A percentile compares a stretch with the other conserved stretches of the same genome.
Evolutionary conservation across 345 rosid genomes (phyloP).

Genomic region (Brassica nigra): DNA sequence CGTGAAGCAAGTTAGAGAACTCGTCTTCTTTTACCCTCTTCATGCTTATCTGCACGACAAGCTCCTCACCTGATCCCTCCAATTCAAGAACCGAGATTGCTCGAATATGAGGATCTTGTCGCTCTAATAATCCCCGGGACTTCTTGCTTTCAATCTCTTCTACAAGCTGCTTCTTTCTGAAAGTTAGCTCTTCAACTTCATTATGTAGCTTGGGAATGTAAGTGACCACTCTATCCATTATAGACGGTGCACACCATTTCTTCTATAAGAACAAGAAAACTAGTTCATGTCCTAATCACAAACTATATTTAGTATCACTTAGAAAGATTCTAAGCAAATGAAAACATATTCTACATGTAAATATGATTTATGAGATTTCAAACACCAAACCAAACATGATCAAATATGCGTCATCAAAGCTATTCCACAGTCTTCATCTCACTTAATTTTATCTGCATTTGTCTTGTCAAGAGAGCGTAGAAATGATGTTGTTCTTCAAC

Average conservation of each 20-base stretch:
- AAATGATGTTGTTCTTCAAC: constrained; percentile 36
- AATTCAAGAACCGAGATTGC: constrained; percentile 38
- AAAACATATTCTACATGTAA: not conserved
- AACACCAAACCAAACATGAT: not conserved
- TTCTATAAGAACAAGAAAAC: constrained; percentile 7
- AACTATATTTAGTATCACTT: not conserved
- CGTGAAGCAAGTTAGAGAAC: constrained; percentile 31
- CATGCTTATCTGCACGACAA: constrained; percentile 34
- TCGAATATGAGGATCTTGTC: constrained; percentile 1
- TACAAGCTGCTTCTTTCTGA: constrained; percentile 17
- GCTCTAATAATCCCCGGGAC: not conserved
- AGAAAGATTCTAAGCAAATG: no score
- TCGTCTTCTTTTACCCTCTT: constrained; percentile 28
- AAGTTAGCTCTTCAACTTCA: constrained; percentile 29
- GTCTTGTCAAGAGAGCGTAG: constrained; percentile 23
- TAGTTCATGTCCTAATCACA: not conserved
- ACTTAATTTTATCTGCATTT: not conserved
- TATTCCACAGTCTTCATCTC: constrained; percentile 9
- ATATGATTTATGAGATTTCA: not conserved
- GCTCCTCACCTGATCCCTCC: constrained; percentile 20
- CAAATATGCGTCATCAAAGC: constrained; percentile 6
- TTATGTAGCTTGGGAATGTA: constrained; percentile 36
- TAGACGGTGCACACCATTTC: constrained; percentile 43
- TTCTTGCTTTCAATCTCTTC: not conserved
- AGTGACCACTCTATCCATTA: constrained; percentile 31